Base-by-base conservation (phyloP, 1,139 yeast genomes). In the Kurtzmaniella quercitrusa region DNA sequence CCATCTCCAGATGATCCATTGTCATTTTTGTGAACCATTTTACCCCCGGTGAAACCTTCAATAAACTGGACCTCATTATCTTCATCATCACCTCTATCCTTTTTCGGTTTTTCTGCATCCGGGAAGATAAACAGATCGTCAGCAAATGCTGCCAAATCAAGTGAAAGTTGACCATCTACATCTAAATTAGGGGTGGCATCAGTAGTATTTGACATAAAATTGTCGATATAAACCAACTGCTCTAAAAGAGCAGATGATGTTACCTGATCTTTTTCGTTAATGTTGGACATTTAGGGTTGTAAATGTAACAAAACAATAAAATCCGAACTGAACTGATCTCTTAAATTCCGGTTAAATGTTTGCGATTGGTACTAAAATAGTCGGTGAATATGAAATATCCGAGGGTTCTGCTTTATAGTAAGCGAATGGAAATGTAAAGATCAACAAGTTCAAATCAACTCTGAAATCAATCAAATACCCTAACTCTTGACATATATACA, bases 81-180 rank as follows among this genome's bases (percentile, higher is more conserved):
- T 34, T 42, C 43, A 17, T 48, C 48, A 38, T 49, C 50, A 6
- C 46, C 49, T 41, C 56, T 50, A 25, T 50, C 56, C 41, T 59
- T 55, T 34, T 63, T 60, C 3, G 83, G 82, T 57, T 84, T 83
- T 37, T 83, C 90, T 57, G 85, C 91, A 57, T 85, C 93, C 0
- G 90, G 89, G 57, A 85, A 85, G 3, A 85, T 76, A 52, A 85
- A 85, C 8, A 85, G 75, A 49, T 84, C 90, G 54, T 85, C 90
- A 1, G 90, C 91, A 70, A 85, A 85, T 1, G 89, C 90, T 15
- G 89, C 85, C 51, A 85, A 68, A 58, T 85, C 93, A 31, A 84
- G 79, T 25, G 85, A 79, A 25, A 84, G 63, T 51, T 84, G 84
- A 45, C 84, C 87, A 55, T 84, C 90, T 34, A 79, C 74, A 46